phyloP scores from a whole-genome alignment of 208 protist species.

The Zelonia costaricensis region DNA sequence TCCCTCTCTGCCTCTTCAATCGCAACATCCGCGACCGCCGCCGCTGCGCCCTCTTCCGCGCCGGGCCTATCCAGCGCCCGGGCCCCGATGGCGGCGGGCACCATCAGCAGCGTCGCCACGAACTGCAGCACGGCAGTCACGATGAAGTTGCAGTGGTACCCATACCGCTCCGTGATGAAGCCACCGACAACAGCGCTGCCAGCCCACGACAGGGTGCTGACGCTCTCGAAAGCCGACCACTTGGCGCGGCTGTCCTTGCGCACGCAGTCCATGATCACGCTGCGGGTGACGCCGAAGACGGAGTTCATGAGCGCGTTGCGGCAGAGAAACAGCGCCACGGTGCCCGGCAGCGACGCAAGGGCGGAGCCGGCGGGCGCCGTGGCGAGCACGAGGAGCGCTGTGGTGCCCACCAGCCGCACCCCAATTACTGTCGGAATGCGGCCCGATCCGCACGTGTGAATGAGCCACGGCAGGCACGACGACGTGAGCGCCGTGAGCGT shows the following conservation, averaged over 20 bases:
- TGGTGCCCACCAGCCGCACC: constrained; percentile 39
- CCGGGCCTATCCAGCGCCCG: constrained; percentile 9
- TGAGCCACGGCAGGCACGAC: constrained; percentile 25
- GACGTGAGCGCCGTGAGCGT: constrained; percentile 25
- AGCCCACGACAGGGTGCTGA: constrained; percentile 63
- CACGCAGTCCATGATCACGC: constrained; percentile 75
- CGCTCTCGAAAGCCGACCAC: constrained; percentile 73
- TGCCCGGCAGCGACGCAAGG: constrained; percentile 2
- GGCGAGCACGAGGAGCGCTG: constrained; percentile 26
- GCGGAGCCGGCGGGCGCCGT: not conserved
- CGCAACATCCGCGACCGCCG: not conserved
- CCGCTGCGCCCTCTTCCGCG: not conserved
- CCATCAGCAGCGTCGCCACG: constrained; percentile 27
- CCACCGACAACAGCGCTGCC: constrained; percentile 66
- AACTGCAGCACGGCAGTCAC: constrained; percentile 57
- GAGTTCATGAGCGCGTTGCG: constrained; percentile 74
- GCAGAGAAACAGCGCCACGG: constrained; percentile 34
- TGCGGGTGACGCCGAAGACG: constrained; percentile 56
- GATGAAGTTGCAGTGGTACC: constrained; percentile 49
- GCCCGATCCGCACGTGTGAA: constrained; percentile 5
- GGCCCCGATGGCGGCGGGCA: constrained; percentile 39
- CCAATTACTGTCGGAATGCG: constrained; percentile 36
- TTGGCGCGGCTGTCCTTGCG: constrained; percentile 35
- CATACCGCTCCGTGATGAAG: constrained; percentile 34
- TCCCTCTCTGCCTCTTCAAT: too few species aligned